Percentiles rank a stretch among this genome's conserved stretches.
Conservation (phyloP, 2,329 filamentous ascomycete species). For the Aspergillus cejpii region DNA sequence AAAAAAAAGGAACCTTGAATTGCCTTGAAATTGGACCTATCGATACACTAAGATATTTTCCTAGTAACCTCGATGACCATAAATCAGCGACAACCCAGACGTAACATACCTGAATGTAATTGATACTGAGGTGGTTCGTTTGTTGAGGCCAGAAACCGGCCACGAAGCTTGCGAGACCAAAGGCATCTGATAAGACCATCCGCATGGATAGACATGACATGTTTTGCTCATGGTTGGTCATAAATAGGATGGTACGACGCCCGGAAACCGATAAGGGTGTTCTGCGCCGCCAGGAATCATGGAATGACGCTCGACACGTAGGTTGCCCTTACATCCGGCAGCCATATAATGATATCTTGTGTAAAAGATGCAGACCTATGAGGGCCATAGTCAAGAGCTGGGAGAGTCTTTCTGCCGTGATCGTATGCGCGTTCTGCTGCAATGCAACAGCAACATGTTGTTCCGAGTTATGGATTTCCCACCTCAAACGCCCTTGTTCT, state of each 20-base stretch:
- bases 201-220: too few species aligned
- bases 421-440: not conserved
- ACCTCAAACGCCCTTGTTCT: constrained; percentile 1
- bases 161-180: not conserved
- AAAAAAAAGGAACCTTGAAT: constrained; percentile 1
- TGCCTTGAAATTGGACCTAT: not conserved
- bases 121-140: not conserved
- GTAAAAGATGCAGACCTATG: too few species aligned
- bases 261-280: too few species aligned
- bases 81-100: not conserved
- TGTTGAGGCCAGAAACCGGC: not conserved
- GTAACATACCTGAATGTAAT: not conserved
- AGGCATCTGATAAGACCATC: too few species aligned
- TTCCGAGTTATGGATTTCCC: not conserved
- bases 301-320: not conserved
- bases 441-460: not conserved
- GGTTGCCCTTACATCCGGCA: too few species aligned
- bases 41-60: not conserved
- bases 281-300: not conserved
- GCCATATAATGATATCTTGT: too few species aligned
- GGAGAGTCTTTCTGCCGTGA: not conserved
- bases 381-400: not conserved
- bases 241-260: too few species aligned
- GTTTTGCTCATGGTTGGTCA: too few species aligned
- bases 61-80: not conserved